Evolutionary conservation across 2,329 filamentous ascomycete species (phyloP).

Genomic region (Aspergillus sp.): DNA sequence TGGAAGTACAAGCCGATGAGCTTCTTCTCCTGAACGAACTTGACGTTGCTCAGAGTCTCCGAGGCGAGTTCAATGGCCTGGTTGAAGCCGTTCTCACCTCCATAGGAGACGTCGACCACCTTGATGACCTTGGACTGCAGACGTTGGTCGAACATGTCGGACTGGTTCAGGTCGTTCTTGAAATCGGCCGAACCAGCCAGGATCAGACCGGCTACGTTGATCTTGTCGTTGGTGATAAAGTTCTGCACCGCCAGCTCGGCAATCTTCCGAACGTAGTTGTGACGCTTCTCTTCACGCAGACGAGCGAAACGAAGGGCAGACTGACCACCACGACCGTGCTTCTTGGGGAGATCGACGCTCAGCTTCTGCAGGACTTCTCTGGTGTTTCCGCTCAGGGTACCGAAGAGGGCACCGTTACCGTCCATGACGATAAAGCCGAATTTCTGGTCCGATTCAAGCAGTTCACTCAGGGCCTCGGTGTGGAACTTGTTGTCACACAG

Average conservation of each 20-base stretch:
- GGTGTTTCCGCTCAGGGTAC: conserved; percentile 95
- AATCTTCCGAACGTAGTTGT: conserved; percentile 99
- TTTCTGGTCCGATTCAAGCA: conserved; percentile 97
- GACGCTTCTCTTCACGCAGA: conserved; percentile 98
- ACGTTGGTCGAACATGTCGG: conserved; percentile 93
- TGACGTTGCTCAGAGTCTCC: conserved; percentile 97
- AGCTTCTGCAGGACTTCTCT: conserved; percentile 97
- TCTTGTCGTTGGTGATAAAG: conserved; percentile 97
- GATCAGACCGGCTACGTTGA: conserved; percentile 94
- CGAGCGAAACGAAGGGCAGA: conserved; percentile 98
- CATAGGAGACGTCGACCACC: conserved; percentile 97
- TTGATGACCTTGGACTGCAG: conserved; percentile 96
- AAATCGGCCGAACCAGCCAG: conserved; percentile 97
- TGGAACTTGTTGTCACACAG: conserved; percentile 99
- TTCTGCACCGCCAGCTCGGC: conserved; percentile 97
- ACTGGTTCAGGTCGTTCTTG: conserved; percentile 98
- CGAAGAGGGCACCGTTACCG: conserved; percentile 95
- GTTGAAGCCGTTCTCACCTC: conserved; percentile 99
- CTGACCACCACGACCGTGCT: conserved; percentile 99
- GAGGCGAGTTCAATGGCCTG: conserved; percentile 95
- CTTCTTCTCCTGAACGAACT: conserved; percentile 99
- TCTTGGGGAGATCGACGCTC: conserved; percentile 97
- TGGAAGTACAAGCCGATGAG: conserved; percentile 98
- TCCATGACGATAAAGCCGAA: conserved; percentile 99
- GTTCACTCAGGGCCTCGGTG: conserved; percentile 92